Conservation (phyloP, 2,329 filamentous ascomycete species). For the Sporothrix curviconia region DNA sequence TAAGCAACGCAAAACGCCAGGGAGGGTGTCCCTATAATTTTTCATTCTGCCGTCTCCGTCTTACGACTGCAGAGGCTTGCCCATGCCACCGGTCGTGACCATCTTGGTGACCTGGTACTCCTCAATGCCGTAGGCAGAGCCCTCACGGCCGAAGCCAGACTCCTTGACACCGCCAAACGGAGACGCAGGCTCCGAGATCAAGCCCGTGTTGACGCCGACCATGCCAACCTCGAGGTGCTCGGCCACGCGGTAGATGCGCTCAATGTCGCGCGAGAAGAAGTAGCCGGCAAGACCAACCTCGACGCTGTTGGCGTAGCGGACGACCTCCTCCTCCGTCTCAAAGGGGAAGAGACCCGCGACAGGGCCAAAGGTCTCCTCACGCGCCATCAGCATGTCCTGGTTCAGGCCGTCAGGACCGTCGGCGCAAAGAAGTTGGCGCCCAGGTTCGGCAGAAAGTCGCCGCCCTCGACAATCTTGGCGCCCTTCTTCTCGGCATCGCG, state of each 20-base stretch:
- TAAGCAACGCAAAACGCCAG: too few species aligned
- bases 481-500: slow-evolving; percentile 73
- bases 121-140: slow-evolving; percentile 67
- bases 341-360: slow-evolving; percentile 88
- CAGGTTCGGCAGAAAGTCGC: slow-evolving; percentile 64
- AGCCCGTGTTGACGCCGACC: slow-evolving; percentile 76
- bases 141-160: slow-evolving; percentile 74
- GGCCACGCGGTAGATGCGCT: slow-evolving; percentile 54
- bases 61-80: slow-evolving; percentile 42
- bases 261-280: slow-evolving; percentile 69
- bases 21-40: too few species aligned
- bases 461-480: slow-evolving; percentile 67
- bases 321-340: slow-evolving; percentile 80
- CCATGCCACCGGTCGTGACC: slow-evolving; percentile 50
- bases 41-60: too few species aligned
- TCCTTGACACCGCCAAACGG: slow-evolving; percentile 78
- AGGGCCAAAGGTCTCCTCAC: slow-evolving; percentile 92
- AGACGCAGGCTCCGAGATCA: slow-evolving; percentile 51
- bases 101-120: slow-evolving; percentile 73
- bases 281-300: slow-evolving; percentile 90
- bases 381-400: slow-evolving; percentile 72
- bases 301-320: slow-evolving; percentile 71
- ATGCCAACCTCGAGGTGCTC: slow-evolving; percentile 76
- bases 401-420: slow-evolving; percentile 87
- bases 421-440: slow-evolving; percentile 85